A percentile compares a stretch with the other conserved stretches of the same genome.
Evolutionary conservation across 2,329 filamentous ascomycete genomes (phyloP).

Genomic region (Samsoniella hepiali): DNA sequence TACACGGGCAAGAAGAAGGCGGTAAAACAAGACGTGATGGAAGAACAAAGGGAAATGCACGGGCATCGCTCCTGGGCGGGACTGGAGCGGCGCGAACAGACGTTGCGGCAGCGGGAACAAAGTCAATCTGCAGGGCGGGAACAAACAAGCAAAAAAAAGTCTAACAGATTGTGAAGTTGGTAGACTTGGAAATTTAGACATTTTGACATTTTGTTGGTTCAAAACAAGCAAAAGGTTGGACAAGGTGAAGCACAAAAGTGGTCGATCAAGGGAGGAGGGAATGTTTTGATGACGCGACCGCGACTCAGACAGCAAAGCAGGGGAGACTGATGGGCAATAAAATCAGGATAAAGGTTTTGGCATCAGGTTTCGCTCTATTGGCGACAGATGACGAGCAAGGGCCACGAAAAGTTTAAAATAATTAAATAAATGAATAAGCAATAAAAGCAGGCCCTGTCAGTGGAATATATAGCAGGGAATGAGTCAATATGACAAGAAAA

Average conservation of each 20-base stretch:
- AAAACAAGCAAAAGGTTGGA: background rate
- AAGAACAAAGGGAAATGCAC: too few species aligned
- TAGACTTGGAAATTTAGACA: background rate
- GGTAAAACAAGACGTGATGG: too few species aligned
- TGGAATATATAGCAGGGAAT: background rate
- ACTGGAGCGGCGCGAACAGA: too few species aligned
- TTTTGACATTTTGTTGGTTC: background rate
- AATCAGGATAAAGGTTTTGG: too few species aligned
- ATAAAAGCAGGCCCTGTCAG: too few species aligned
- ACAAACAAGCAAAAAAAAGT: background rate
- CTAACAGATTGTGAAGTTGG: background rate
- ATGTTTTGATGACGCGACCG: slow-evolving; percentile 5
- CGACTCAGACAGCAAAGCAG: background rate
- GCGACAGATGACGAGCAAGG: too few species aligned
- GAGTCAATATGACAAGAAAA: background rate
- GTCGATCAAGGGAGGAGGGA: background rate
- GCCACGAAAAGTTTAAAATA: background rate
- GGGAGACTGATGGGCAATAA: too few species aligned
- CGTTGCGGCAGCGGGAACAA: background rate
- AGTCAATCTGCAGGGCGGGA: background rate
- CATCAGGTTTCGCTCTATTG: too few species aligned
- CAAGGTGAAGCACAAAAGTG: background rate
- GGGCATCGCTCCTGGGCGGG: too few species aligned
- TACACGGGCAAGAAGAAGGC: too few species aligned
- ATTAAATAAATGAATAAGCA: background rate